A percentile compares a stretch with the other conserved stretches of the same genome.
Evolutionary conservation across 345 rosid genomes (phyloP).

Genomic region (rapeseed (Brassica napus)): Da-Ae NC_063440.1:26827001-26827500

Average conservation of each 20-base stretch:
- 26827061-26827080: not conserved
- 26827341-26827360: not conserved
- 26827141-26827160: not conserved
- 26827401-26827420: conserved; percentile 55
- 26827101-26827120: conserved; percentile 8
- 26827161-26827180: not conserved
- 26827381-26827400: not conserved
- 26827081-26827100: not conserved
- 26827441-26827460: conserved; percentile 51
- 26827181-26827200: conserved; percentile 57
- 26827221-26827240: conserved; percentile 53
- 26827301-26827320: conserved; percentile 49
- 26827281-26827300: conserved; percentile 58
- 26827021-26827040: not conserved
- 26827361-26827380: not conserved
- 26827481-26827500: conserved; percentile 46
- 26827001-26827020: not conserved
- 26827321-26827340: not conserved
- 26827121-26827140: not conserved
- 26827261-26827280: conserved; percentile 54
- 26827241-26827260: conserved; percentile 55
- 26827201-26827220: conserved; percentile 59
- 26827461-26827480: conserved; percentile 57
- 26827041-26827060: not conserved
- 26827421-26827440: conserved; percentile 66